Conservation (phyloP, 805 yeast species). For the Hanseniaspora meyeri region DNA sequence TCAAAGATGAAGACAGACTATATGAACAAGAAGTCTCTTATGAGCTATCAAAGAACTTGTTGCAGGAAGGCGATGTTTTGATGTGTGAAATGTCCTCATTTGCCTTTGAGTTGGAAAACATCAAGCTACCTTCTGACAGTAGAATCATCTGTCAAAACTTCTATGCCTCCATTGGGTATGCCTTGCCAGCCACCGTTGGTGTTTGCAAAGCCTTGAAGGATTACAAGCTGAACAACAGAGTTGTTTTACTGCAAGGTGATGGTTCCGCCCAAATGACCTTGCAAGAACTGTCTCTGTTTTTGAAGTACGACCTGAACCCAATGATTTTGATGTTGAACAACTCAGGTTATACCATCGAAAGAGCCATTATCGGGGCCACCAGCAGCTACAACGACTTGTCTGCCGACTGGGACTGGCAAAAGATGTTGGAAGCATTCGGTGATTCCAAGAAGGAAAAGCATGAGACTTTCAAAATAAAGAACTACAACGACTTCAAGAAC, state of each 20-base stretch:
- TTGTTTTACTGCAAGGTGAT: conserved; percentile 74
- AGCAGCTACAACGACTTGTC: conserved; percentile 72
- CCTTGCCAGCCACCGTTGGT: conserved; percentile 78
- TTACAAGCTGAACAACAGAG: conserved; percentile 35
- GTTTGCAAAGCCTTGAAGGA: conserved; percentile 63
- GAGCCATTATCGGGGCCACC: conserved; percentile 68
- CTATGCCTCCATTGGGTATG: conserved; percentile 79
- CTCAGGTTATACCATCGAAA: conserved; percentile 81
- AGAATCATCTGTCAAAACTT: conserved; percentile 54
- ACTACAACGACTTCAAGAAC: conserved; percentile 30
- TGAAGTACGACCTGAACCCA: conserved; percentile 50
- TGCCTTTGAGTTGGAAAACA: conserved; percentile 63
- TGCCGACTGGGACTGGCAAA: conserved; percentile 71
- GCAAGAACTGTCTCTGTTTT: conserved; percentile 63
- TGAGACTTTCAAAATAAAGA: conserved; percentile 28
- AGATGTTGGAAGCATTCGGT: conserved; percentile 55
- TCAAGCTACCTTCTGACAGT: conserved; percentile 44
- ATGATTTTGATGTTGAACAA: conserved; percentile 68
- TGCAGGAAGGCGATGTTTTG: conserved; percentile 56
- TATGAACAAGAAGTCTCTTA: conserved; percentile 35
- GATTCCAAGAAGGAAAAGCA: conserved; percentile 30
- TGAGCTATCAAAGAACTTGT: conserved; percentile 33
- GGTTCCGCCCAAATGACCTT: conserved; percentile 92
- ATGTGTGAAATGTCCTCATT: conserved; percentile 76
- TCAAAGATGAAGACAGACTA: conserved; percentile 2